Base-by-base conservation (phyloP, 176 grass and related monocot species). In the Alloteropsis semialata region DNA sequence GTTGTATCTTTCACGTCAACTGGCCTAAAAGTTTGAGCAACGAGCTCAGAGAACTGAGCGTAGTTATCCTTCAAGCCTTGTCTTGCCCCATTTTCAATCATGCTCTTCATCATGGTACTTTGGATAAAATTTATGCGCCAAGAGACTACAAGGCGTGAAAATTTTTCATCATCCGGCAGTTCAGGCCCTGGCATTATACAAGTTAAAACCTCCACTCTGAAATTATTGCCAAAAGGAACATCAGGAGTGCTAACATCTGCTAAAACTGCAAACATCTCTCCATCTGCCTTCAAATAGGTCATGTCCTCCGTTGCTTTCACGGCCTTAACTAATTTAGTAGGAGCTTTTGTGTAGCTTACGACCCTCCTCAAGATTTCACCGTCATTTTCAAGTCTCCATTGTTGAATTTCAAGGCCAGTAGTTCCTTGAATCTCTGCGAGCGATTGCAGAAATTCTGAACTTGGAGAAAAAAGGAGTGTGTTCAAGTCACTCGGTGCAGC, bases 81-180 rank as follows among this genome's bases (percentile, higher is more conserved):
- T 75, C 41, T 93, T 62, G 92, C 83, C 21, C 96, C 96, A 79
- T 88, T 95, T 91, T 98, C 96, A 42, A 98, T 85, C 87, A 98
- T 90, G 77, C 82, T 44, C 87, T 93, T 98, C 96, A 98, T 98
- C 92, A 98, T 98, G 39, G 96, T 98, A 78, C 96, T 95, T 85
- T 93, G 92, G 44, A 95, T 34, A 76, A 95, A 98, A 84, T 98
- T 98, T 37, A 80, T 5, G 64, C 79, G 82, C 96, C 96, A 98
- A 58, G 96, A 98, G 58, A 98, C 68, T 29, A 90, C 85, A 80
- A 98, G 87, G 37, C 32, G 85, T 41, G 92, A 83, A 19, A 89
- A 90, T 50, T 81, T 91, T 74, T 88, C 82, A 66, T 91, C 84
- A 25, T 86, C 84, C 48, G 41, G 67, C 65, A 93, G 69, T 43